Base-by-base conservation (phyloP, 139 green algal genomes). In the Coelastrella sp. region DNA sequence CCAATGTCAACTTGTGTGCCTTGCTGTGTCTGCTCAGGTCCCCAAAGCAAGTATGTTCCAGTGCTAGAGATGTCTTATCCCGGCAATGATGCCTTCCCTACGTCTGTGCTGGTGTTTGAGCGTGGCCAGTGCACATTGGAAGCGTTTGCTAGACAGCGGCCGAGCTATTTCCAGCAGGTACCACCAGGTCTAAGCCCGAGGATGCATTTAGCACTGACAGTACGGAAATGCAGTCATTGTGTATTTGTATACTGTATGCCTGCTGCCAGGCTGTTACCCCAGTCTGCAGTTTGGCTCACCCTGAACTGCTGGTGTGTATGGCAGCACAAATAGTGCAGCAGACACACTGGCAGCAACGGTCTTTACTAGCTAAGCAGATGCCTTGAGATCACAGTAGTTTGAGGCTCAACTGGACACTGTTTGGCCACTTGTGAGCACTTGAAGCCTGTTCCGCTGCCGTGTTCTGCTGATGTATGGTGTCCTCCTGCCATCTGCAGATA, bases 141-240 rank as follows among this genome's bases (percentile, higher is more conserved):
- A 54, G 22, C 77, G 14, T 83, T 83, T 66, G 77, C 77, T 5
- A 22, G 54, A 5, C 77, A 83, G 77, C 32, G 77, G 10, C 77
- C 77, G 7, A 68, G 54, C 77, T 83, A 83, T 54, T 83, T 83
- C 47, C 77, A 83, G 13, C 77, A 83, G 77, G 77, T 83, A 58
- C 32, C 32, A 47, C 32, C 32, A 47, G 32, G 32, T 47, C 32
- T 47, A 47, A 47, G 32, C 32, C 32, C 32, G 32, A 47, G 32
- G 32, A 47, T 47, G 32, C 32, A 47, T 47, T 47, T 47, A 47
- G 32, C 32, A 47, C 32, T 47, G 32, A 47, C 32, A 47, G 32
- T 47, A 47, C 32, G 32, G 32, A 47, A 47, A 47, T 47, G 32
- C 13, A 14, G 77, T 83, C 60, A 66, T 23, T 32, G 8, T 82